A percentile compares a stretch with the other conserved stretches of the same genome.
Evolutionary conservation across 768 basidiomycete species (phyloP).

Genomic region (Kwoniella dejecticola): DNA sequence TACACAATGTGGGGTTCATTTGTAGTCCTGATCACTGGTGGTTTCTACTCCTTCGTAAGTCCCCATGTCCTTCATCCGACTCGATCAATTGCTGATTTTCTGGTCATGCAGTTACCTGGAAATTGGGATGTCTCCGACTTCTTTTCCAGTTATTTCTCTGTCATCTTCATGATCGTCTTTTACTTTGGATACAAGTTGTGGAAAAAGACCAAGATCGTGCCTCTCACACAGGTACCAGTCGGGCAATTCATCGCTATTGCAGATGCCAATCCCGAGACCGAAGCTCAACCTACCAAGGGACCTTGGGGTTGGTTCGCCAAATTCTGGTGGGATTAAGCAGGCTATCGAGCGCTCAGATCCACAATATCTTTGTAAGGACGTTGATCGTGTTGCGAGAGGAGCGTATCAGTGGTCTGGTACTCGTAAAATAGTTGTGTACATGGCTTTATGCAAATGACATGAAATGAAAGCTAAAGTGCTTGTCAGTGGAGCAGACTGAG

Average conservation of each 20-base stretch:
- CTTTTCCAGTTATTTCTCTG: slow-evolving; percentile 25
- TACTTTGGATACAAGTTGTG: slow-evolving; percentile 52
- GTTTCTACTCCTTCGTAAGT: slow-evolving; percentile 49
- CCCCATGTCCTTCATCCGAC: not conserved
- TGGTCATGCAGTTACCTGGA: slow-evolving; percentile 12
- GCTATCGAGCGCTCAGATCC: not conserved
- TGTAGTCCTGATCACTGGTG: slow-evolving; percentile 42
- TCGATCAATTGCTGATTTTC: not conserved
- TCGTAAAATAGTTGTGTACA: no score
- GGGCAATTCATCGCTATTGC: slow-evolving; percentile 26
- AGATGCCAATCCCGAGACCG: slow-evolving; percentile 26
- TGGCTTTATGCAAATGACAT: no score
- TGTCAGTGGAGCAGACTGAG: no score
- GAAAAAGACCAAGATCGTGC: slow-evolving; percentile 40
- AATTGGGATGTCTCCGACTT: slow-evolving; percentile 32
- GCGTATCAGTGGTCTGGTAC: no score
- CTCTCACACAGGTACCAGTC: slow-evolving; percentile 31
- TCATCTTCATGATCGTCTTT: slow-evolving; percentile 23
- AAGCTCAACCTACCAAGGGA: slow-evolving; percentile 19
- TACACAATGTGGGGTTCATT: slow-evolving; percentile 10
- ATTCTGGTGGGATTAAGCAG: slow-evolving; percentile 34
- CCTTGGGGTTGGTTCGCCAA: slow-evolving; percentile 16
- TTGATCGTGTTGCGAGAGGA: not conserved
- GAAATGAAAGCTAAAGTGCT: no score
- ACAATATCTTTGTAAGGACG: no score